Base-by-base conservation (phyloP, 2,329 filamentous ascomycete genomes). In the Periconia digitata region DNA sequence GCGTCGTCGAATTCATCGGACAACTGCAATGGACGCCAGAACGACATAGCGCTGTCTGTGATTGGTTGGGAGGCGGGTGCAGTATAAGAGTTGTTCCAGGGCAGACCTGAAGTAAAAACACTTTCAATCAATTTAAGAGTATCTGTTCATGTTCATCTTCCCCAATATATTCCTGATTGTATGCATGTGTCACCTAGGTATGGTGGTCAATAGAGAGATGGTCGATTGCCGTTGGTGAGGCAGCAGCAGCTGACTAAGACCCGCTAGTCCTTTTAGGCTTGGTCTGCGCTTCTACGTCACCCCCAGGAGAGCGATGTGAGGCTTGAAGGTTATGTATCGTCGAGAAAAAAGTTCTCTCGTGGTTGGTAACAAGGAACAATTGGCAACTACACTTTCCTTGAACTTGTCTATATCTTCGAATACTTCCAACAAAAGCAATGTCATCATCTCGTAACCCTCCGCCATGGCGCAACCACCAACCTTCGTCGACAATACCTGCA, bases 401-500 rank as follows among this genome's bases (percentile, higher is more conserved):
- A n/a, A n/a, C n/a, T n/a, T n/a, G n/a, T n/a, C n/a, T n/a, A n/a
- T n/a, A n/a, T n/a, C n/a, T n/a, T n/a, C n/a, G n/a, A n/a, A n/a
- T n/a, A n/a, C n/a, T n/a, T n/a, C n/a, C n/a, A n/a, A n/a, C n/a
- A n/a, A n/a, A n/a, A n/a, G n/a, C n/a, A n/a, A n/a, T n/a, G n/a
- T n/a, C n/a, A n/a, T 54, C 63, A 7, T 64, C 63, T 12, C 62
- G 59, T 21, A 69, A 69, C 27, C 62, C 62, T 12, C 63, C 66
- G 1, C 67, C 67, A 12, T 71, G 69, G 69, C 65, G 62, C 16
- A 60, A 57, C 7, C 56, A 60, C 37, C 59, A 54, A 36, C 60
- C 60, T 4, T 56, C 60, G 7, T 69, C 71, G 7, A 72, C 65
- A 5, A 60, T 75, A 24, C 70, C 69, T 1, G 59, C 63, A 47